A percentile compares a stretch with the other conserved stretches of the same genome.
phyloP scores from a whole-genome alignment of 2,329 filamentous ascomycete species.

The Nemania diffusa region DNA sequence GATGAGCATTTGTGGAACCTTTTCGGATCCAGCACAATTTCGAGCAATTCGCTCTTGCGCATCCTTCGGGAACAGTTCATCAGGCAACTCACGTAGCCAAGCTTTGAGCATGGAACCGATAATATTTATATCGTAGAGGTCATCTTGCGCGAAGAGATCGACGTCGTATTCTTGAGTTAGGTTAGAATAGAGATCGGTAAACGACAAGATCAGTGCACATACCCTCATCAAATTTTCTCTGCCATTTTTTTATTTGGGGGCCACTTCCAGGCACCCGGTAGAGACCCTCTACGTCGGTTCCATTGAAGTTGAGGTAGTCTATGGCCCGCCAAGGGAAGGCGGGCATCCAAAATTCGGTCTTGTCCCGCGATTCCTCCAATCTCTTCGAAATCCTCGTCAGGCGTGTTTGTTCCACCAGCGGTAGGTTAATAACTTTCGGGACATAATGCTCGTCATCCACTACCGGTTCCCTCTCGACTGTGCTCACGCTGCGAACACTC shows the following conservation, averaged over 20 bases:
- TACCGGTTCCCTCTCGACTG: conserved; percentile 70
- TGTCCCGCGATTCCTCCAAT: conserved; percentile 87
- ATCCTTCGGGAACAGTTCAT: conserved; percentile 89
- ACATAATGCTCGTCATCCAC: conserved; percentile 86
- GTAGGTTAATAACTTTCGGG: conserved; percentile 85
- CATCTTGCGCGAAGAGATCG: conserved; percentile 85
- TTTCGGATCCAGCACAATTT: conserved; percentile 81
- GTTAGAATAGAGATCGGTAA: conserved; percentile 32
- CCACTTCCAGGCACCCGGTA: conserved; percentile 93
- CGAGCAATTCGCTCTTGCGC: conserved; percentile 82
- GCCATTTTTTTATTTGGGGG: conserved; percentile 92
- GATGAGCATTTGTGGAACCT: conserved; percentile 84
- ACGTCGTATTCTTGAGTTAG: conserved; percentile 77
- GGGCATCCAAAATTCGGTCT: conserved; percentile 99
- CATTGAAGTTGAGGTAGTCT: conserved; percentile 95
- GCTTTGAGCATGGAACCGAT: conserved; percentile 96
- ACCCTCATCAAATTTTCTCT: conserved; percentile 89
- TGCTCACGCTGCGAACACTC: conserved; percentile 75
- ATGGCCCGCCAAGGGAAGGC: conserved; percentile 95
- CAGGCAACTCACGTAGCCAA: conserved; percentile 93
- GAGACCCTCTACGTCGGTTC: conserved; percentile 90
- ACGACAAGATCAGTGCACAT: conserved; percentile 43
- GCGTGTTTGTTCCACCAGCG: conserved; percentile 89
- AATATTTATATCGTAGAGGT: conserved; percentile 95
- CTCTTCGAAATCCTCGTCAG: conserved; percentile 90